Conservation (phyloP, 1,284 basidiomycete species). For the Pseudozyma pruni region DNA sequence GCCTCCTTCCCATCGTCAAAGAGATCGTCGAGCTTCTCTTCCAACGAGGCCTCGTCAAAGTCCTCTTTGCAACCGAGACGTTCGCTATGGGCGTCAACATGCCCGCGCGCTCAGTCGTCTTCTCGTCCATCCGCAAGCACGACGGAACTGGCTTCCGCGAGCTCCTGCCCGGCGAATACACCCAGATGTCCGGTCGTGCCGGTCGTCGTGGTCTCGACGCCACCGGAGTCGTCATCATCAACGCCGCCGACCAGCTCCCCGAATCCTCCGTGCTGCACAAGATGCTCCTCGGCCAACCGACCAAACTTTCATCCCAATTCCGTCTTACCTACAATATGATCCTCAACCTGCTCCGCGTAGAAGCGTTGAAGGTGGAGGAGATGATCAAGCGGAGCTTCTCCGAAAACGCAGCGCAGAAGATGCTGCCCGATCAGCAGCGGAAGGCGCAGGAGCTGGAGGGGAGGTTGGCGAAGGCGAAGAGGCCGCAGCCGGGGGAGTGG, state of each 20-base stretch:
- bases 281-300: conserved; percentile 93
- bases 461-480: conserved; percentile 75
- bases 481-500: conserved; percentile 72
- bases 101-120: conserved; percentile 97
- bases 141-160: conserved; percentile 93
- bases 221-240: conserved; percentile 93
- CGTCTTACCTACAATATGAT: conserved; percentile 99
- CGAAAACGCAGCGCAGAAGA: conserved; percentile 91
- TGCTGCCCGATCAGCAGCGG: conserved; percentile 92
- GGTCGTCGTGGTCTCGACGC: conserved; percentile 93
- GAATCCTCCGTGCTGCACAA: conserved; percentile 73
- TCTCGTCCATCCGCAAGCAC: conserved; percentile 93
- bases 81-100: conserved; percentile 99
- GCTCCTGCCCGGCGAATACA: conserved; percentile 75
- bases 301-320: conserved; percentile 95
- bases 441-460: conserved; percentile 79
- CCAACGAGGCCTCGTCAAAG: conserved; percentile 92
- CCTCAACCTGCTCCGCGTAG: conserved; percentile 92
- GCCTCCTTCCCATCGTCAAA: conserved; percentile 94
- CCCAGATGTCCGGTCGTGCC: conserved; percentile 98
- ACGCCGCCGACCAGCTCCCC: conserved; percentile 81
- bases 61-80: conserved; percentile 97
- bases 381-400: conserved; percentile 99
- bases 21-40: conserved; percentile 93
- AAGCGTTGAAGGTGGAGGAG: conserved; percentile 95